Base-by-base conservation (phyloP, 306 rosid genomes). In the Mimosa pudica region DNA sequence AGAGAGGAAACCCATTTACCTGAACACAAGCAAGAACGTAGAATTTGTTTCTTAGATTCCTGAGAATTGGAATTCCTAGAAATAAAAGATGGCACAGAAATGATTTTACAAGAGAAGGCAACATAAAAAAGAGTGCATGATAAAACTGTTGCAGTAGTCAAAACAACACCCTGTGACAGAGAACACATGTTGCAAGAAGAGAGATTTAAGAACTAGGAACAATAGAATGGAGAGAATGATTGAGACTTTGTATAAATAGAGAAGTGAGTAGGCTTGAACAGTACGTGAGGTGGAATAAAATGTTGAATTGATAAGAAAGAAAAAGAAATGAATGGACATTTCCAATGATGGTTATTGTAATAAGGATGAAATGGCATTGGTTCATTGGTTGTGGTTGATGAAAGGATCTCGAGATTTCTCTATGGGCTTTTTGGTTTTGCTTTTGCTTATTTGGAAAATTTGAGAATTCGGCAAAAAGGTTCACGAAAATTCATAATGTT, bases 11-110 rank as follows among this genome's bases (percentile, higher is more conserved):
- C 14, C 9, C 47, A 67, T 14, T 57, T 84, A 90, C 97, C 94
- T 16, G 97, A 87, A 69, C 8, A 82, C 70, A 92, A 85, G 80
- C 94, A 94, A 82, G 97, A 87, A 5, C 87, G 92, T 1, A 87
- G 77, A 35, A 65, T 35, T 47, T 46, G 73, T 71, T 75, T 69
- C 54, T 54, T 55, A 8, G 90, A 69, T 5, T 72, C 70, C 1
- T 17, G 83, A 33, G 88, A 74, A 75, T 41, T 9, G 5, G 74
- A 30, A 30, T 18, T 70, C 60, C 3, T 41, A 30, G 77, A 77
- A 69, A 80, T 63, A 33, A 20, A 77, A 17, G 79, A 16, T 4
- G 58, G 13, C 5, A 73, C 67, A 61, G 55, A 55, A 32, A 45
- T 18, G 11, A 55, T 9, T 47, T 63, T 84, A 51, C 71, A 62